Percentiles rank a stretch among this genome's conserved stretches.
phyloP scores from a whole-genome alignment of 2,329 filamentous ascomycete species.

The Phialocephala sp. region DNA sequence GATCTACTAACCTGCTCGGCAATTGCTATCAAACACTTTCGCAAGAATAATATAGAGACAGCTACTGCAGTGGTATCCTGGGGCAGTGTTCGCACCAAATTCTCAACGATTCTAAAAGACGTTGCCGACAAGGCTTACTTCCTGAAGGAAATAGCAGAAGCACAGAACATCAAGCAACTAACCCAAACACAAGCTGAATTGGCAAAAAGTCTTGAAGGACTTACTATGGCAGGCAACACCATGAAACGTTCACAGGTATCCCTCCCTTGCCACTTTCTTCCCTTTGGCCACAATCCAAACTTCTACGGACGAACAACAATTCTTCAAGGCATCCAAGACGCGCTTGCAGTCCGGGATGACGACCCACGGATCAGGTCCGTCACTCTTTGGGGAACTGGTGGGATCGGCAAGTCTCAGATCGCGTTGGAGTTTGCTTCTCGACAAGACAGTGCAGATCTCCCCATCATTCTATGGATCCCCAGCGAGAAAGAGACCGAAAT shows the following conservation, averaged over 20 bases:
- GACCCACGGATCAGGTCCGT: neutral
- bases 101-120: too few species aligned
- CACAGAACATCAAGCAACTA: neutral
- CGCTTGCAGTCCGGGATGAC: neutral
- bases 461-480: neutral
- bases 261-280: constrained; percentile 2
- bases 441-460: neutral
- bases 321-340: neutral
- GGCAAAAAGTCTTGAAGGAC: neutral
- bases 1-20: too few species aligned
- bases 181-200: neutral
- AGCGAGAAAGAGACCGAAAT: constrained; percentile 4
- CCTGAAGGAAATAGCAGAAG: too few species aligned
- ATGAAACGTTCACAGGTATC: neutral
- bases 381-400: neutral
- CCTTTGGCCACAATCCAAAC: neutral
- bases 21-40: too few species aligned
- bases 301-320: constrained; percentile 4
- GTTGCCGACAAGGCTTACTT: too few species aligned
- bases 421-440: constrained; percentile 1
- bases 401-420: neutral
- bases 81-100: too few species aligned
- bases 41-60: too few species aligned
- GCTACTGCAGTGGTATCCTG: too few species aligned
- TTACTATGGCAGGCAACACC: neutral